A percentile compares a stretch with the other conserved stretches of the same genome.
These are phyloP conservation scores for Thozetella sp. DNA, from an alignment of 495 filamentous ascomycete species.

Conservation along the genomic window DNA sequence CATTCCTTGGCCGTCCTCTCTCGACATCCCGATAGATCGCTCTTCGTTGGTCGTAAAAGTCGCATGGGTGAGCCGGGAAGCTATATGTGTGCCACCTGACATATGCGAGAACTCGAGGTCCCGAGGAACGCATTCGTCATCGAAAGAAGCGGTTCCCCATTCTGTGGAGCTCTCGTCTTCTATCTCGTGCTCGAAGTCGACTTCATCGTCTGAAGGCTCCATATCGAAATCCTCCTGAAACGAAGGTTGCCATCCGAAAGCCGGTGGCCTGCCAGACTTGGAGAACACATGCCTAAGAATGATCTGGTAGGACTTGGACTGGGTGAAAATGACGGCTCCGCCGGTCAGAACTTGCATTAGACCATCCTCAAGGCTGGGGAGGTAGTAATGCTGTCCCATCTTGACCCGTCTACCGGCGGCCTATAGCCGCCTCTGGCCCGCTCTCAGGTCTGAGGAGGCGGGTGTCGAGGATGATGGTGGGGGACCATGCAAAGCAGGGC, in stretches of 20 bases:
- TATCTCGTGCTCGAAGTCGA: not conserved
- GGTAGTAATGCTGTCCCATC: not conserved
- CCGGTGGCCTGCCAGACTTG: not conserved
- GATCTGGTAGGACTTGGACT: not conserved
- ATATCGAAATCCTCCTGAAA: not conserved
- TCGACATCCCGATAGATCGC: too few species aligned
- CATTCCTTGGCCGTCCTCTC: not conserved
- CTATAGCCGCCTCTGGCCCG: constrained; percentile 1
- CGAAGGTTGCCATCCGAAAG: not conserved
- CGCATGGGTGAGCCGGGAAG: not conserved
- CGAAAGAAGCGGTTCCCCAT: not conserved
- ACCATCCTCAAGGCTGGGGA: not conserved
- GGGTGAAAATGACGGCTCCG: constrained; percentile 2
- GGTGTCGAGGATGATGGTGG: too few species aligned
- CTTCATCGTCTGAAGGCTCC: not conserved
- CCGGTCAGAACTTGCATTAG: not conserved
- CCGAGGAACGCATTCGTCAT: not conserved
- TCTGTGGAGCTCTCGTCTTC: not conserved
- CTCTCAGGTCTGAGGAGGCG: too few species aligned
- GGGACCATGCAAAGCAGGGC: too few species aligned
- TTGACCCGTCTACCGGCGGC: not conserved
- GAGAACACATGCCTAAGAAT: constrained; percentile 6
- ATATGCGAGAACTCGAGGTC: not conserved
- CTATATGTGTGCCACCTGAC: not conserved
- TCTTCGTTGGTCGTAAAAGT: not conserved